phyloP scores from a whole-genome alignment of 345 rosid genomes.

The Moringa oleifera region DNA sequence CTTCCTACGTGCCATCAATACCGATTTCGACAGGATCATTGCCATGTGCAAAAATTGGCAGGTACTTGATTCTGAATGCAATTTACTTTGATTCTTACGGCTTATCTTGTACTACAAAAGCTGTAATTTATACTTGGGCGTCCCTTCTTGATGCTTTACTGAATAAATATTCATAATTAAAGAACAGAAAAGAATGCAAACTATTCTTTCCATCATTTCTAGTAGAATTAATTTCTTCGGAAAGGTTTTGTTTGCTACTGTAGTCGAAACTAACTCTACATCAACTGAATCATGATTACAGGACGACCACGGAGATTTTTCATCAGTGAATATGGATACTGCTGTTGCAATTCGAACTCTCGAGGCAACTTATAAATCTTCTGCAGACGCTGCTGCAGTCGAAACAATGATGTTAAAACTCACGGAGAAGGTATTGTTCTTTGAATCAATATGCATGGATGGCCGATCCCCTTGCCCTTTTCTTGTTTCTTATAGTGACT shows the following conservation, averaged over 20 bases:
- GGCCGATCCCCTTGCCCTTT: not conserved
- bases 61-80: conserved; percentile 36
- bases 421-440: conserved; percentile 57
- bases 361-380: conserved; percentile 91
- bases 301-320: conserved; percentile 98
- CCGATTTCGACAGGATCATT: conserved; percentile 96
- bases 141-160: too few relatives aligned
- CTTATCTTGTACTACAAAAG: too few relatives aligned
- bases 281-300: conserved; percentile 22
- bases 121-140: too few relatives aligned
- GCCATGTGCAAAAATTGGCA: conserved; percentile 99
- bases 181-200: too few relatives aligned
- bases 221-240: not conserved
- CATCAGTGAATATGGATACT: conserved; percentile 98
- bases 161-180: too few relatives aligned
- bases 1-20: conserved; percentile 94
- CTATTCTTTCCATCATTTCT: too few relatives aligned
- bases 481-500: not conserved
- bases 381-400: conserved; percentile 88
- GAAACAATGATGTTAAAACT: conserved; percentile 76
- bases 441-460: conserved; percentile 4
- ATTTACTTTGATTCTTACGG: too few relatives aligned
- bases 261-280: not conserved
- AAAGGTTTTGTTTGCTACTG: not conserved
- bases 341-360: conserved; percentile 97